Evolutionary conservation across 2,329 filamentous ascomycete genomes (phyloP).

Genomic region (Dactylonectria macrodidyma): DNA sequence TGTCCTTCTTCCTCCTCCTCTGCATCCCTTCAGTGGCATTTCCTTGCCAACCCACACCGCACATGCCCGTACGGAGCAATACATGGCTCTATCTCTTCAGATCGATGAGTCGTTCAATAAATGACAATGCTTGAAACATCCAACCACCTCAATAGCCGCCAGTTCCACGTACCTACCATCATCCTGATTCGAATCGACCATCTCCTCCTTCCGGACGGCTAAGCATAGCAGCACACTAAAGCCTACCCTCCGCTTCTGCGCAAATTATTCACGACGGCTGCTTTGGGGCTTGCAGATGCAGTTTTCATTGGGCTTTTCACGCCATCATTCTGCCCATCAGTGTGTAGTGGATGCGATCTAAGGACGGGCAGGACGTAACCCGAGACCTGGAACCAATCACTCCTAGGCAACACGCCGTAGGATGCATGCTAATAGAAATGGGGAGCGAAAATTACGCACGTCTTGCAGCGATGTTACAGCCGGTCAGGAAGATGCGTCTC

Average conservation of each 20-base stretch:
- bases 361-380: background rate
- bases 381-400: background rate
- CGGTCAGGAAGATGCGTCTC: background rate
- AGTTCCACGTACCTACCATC: constrained; percentile 1
- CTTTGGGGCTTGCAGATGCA: constrained; percentile 6
- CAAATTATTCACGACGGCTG: background rate
- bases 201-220: background rate
- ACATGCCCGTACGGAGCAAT: constrained; percentile 9
- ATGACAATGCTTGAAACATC: constrained; percentile 23
- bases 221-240: constrained; percentile 1
- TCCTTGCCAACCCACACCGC: constrained; percentile 1
- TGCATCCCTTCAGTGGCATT: background rate
- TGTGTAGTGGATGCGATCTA: constrained; percentile 9
- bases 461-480: background rate
- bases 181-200: constrained; percentile 8
- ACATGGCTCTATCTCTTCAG: constrained; percentile 8
- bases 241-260: background rate
- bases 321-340: background rate
- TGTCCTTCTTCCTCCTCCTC: background rate
- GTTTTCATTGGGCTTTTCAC: constrained; percentile 1
- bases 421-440: background rate
- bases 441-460: background rate
- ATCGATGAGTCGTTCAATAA: constrained; percentile 20
- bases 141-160: background rate
- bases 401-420: constrained; percentile 9